A percentile compares a stretch with the other conserved stretches of the same genome.
phyloP scores from a whole-genome alignment of 2,329 filamentous ascomycete species.

The Xylogone sp. region DNA sequence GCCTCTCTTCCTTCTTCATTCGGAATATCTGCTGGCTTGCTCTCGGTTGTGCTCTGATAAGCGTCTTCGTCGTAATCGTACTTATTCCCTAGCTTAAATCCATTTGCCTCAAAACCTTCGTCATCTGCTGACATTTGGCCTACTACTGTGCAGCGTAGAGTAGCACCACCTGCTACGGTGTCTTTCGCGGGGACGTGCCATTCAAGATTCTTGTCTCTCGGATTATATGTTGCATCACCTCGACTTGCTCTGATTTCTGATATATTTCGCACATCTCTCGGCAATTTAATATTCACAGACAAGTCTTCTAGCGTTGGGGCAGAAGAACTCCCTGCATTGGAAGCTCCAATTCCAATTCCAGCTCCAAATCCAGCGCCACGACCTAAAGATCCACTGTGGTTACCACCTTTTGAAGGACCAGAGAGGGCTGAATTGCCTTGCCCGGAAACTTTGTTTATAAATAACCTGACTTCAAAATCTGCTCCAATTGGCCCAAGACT shows the following conservation, averaged over 20 bases:
- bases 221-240: conserved; percentile 79
- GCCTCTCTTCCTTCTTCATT: conserved; percentile 40
- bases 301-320: conserved; percentile 68
- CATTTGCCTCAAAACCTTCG: conserved; percentile 37
- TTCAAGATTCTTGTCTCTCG: conserved; percentile 68
- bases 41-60: conserved; percentile 46
- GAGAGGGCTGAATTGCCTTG: conserved; percentile 33
- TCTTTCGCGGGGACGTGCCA: conserved; percentile 83
- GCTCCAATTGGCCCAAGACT: conserved; percentile 69
- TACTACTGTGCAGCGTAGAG: conserved; percentile 75
- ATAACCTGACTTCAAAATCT: conserved; percentile 85
- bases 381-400: conserved; percentile 37
- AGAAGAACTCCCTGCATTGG: conserved; percentile 39
- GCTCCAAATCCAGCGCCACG: conserved; percentile 43
- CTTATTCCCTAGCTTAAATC: conserved; percentile 28
- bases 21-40: conserved; percentile 9
- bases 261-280: conserved; percentile 74
- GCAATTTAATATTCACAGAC: conserved; percentile 73
- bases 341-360: conserved; percentile 31
- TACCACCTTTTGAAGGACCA: conserved; percentile 34
- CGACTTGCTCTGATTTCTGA: conserved; percentile 75
- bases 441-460: conserved; percentile 63
- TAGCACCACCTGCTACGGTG: conserved; percentile 65
- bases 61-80: conserved; percentile 50
- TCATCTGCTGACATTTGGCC: conserved; percentile 52